Evolutionary conservation across 2,329 filamentous ascomycete species (phyloP), one percentile per base, ranked within the genome.

Genomic region (Biscogniauxia sp.): DNA sequence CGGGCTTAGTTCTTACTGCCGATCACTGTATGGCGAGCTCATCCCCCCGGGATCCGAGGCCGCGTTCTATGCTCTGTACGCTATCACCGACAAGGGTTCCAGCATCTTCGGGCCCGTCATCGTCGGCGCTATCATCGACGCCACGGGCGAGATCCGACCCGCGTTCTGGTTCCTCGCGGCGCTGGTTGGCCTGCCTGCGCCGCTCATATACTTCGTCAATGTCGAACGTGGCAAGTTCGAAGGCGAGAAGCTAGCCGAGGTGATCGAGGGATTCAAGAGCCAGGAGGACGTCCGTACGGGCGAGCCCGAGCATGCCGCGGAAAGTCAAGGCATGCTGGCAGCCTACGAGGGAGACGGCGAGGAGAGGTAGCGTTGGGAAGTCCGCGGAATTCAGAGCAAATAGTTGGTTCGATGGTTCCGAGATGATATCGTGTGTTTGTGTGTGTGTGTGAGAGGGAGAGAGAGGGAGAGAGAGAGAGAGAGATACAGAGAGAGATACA

Each of bases 41-140:
- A 96, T 99, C 58, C 95, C 95, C 1, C 92, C 92, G 0, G 95
- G 95, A 3, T 96, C 90, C 28, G 95, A 99, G 76, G 93, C 95
- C 0, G 93, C 94, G 0, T 99, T 99, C 73, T 99, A 96, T 73
- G 93, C 94, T 0, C 81, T 99, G 1, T 99, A 98, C 73, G 95
- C 95, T 41, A 97, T 98, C 65, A 98, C 95, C 1, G 95, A 99
- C 75, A 99, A 99, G 76, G 93, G 94, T 0, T 95, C 91, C 20
- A 96, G 91, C 72, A 82, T 98, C 1, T 97, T 99, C 75, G 95
- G 95, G 0, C 95, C 95, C 0, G 90, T 92, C 0, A 94, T 99
- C 72, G 95, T 99, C 0, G 95, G 93, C 1, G 87, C 88, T 13
- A 97, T 99, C 66, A 97, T 95, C 13, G 93, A 98, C 75, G 85